Conservation (phyloP, 441 rosid genomes). For the Lepidium campestre region DNA sequence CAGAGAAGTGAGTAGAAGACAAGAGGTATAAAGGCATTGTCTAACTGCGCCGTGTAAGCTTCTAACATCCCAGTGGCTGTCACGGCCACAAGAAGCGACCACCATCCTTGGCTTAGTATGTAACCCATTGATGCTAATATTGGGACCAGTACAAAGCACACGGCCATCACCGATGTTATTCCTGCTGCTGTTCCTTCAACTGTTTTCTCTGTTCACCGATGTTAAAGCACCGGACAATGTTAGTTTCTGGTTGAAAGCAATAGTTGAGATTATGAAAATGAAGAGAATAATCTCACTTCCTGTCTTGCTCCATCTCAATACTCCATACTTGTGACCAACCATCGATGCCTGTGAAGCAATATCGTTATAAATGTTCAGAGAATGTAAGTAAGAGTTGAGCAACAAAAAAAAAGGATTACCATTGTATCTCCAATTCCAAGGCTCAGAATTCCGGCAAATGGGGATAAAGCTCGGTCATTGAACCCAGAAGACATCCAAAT, state of each 20-base stretch:
- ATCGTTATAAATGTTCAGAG: not conserved
- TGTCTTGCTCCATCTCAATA: conserved; percentile 91
- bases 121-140: conserved; percentile 83
- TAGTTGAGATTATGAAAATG: not conserved
- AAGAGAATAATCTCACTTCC: conserved; percentile 51
- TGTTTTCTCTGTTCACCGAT: conserved; percentile 65
- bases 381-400: not conserved
- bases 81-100: conserved; percentile 71
- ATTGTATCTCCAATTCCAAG: conserved; percentile 98
- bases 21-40: conserved; percentile 93
- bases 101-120: conserved; percentile 81
- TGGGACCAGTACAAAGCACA: conserved; percentile 79
- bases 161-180: conserved; percentile 73
- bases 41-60: conserved; percentile 93
- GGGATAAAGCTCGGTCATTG: conserved; percentile 92
- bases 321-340: conserved; percentile 96
- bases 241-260: not conserved
- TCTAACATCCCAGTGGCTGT: conserved; percentile 79
- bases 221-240: not conserved
- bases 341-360: conserved; percentile 64
- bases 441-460: conserved; percentile 97
- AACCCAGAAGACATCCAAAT: conserved; percentile 95
- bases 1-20: conserved; percentile 94
- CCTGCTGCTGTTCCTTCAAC: conserved; percentile 99
- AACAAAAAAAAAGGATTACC: conserved; percentile 41